Percentiles rank a stretch among this genome's conserved stretches.
phyloP scores from a whole-genome alignment of 228 moss, liverwort and hornwort species.

The Sphagnum fallax region DNA sequence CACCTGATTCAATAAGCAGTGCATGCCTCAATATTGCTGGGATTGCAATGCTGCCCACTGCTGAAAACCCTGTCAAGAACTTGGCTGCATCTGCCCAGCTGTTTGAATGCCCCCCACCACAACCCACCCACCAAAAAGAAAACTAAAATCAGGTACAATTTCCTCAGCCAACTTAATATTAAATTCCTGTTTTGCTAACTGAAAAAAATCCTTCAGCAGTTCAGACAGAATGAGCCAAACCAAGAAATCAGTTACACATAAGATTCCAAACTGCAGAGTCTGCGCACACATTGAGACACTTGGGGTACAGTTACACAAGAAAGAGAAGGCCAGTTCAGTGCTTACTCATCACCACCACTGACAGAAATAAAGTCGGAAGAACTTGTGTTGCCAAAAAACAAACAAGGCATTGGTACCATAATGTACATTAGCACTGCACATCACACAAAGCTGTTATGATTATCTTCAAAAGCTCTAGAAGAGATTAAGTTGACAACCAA shows the following conservation, averaged over 20 bases:
- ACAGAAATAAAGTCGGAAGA: conserved; percentile 53
- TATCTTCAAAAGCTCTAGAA: not conserved
- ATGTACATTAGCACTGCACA: conserved; percentile 88
- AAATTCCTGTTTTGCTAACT: not conserved
- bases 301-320: not conserved
- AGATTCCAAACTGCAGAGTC: not conserved
- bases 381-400: conserved; percentile 79
- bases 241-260: not conserved
- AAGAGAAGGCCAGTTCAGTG: conserved; percentile 1
- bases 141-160: not conserved
- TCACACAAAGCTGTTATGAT: not conserved
- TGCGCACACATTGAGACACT: not conserved
- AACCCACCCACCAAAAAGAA: conserved; percentile 5
- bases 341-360: conserved; percentile 62
- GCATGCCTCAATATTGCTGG: conserved; percentile 93
- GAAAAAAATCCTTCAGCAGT: not conserved
- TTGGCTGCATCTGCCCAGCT: conserved; percentile 92
- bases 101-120: not conserved
- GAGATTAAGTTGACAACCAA: no score
- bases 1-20: conserved; percentile 72
- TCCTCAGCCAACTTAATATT: not conserved
- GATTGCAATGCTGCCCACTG: conserved; percentile 89
- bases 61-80: conserved; percentile 90
- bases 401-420: conserved; percentile 97
- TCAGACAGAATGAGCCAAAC: not conserved